Conservation (phyloP, 257 asterid species). For the Solanum pinnatisectum region DNA sequence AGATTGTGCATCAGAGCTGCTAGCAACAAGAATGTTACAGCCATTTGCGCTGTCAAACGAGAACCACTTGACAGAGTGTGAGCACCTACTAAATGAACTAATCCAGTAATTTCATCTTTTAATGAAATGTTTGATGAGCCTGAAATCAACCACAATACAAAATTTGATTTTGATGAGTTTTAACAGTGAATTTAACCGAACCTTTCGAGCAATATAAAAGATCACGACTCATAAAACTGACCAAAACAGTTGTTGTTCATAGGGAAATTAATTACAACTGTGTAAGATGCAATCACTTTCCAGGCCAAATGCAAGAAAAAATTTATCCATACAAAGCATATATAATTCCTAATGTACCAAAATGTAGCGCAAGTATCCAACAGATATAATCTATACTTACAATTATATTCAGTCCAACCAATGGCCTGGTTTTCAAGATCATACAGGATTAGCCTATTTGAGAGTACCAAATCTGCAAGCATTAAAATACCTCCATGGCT, state of each 20-base stretch:
- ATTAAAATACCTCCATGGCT: neutral
- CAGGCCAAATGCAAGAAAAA: neutral
- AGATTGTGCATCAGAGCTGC: conserved; percentile 32
- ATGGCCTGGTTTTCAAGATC: conserved; percentile 90
- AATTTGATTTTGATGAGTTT: neutral
- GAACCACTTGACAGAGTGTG: conserved; percentile 49
- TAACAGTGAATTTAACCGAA: neutral
- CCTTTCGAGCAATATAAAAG: neutral
- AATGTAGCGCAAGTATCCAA: neutral
- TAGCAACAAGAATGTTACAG: conserved; percentile 22
- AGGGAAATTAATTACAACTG: neutral
- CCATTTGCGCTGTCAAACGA: conserved; percentile 8
- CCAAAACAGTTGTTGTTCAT: neutral
- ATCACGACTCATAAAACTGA: neutral
- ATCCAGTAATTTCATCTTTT: conserved; percentile 95
- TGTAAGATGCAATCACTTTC: neutral
- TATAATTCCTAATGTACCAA: neutral
- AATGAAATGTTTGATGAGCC: conserved; percentile 85
- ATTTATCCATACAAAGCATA: neutral
- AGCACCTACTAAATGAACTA: conserved; percentile 94
- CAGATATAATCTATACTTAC: conserved; percentile 33
- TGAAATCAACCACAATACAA: conserved; percentile 15
- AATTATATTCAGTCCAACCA: conserved; percentile 98
- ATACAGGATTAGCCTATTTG: conserved; percentile 84
- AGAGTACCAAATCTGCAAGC: conserved; percentile 82